Evolutionary conservation across 768 basidiomycete genomes (phyloP), one percentile per base, ranked within the genome.

Genomic region (Trametes meyenii): DNA sequence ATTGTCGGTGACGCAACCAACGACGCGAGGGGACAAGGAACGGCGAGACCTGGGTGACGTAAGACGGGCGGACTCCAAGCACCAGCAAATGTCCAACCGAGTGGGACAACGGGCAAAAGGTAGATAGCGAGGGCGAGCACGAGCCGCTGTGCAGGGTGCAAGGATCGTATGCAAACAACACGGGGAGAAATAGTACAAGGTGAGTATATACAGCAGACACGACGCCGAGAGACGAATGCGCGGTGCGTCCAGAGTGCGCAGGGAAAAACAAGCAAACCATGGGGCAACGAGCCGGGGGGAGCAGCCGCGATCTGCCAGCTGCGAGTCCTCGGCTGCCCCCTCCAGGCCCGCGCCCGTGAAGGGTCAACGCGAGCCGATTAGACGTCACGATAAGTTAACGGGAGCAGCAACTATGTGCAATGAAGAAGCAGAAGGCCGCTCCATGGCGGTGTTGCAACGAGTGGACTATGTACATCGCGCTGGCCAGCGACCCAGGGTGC

Each of bases 381-480:
- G 58, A 53, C 62, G 62, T 55, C 58, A 59, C 62, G 58, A 64
- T 64, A 64, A 64, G 53, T 64, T 64, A 64, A 39, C 14, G 24
- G 50, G 61, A 35, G 61, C 49, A 64, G 53, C 58, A 51, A 63
- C 58, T 55, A 55, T 64, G 35, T 60, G 62, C 62, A 64, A 33
- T n/a, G 62, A 59, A 33, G 29, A 33, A 60, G 54, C 44, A 53
- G 51, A 62, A 53, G 24, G 21, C 55, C 61, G 56, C 62, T 33
- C 53, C 57, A 44, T 21, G 49, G 46, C 36, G 53, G 46, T 23
- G 21, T 21, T 19, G 35, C 36, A 45, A 58, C 26, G 56, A 45
- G 44, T 17, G 51, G 29, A 53, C 42, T 55, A 51, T 62, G 43
- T 62, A 57, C 61, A 45, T 46, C 44, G 50, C 36, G 39, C 40